Conservation (phyloP, 164 flowering plant species). For the Macadamia integrifolia region DNA sequence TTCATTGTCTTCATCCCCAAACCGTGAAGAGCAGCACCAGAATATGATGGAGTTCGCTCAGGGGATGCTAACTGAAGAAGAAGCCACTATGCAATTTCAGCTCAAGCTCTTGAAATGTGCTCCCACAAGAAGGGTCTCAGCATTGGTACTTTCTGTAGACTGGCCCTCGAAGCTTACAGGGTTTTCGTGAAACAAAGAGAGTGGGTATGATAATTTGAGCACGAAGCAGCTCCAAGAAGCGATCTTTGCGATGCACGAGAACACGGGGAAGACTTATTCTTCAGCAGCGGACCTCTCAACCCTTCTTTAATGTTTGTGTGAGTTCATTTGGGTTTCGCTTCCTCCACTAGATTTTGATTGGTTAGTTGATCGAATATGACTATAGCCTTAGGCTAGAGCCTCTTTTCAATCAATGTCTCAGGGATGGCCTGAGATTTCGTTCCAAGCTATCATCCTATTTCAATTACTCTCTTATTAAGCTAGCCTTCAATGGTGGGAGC, state of each 20-base stretch:
- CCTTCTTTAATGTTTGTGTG: slow-evolving; percentile 13
- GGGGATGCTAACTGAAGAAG: slow-evolving; percentile 31
- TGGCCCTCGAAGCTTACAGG: slow-evolving; percentile 55
- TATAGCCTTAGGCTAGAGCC: slow-evolving; percentile 29
- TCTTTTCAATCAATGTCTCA: slow-evolving; percentile 17
- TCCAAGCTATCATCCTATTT: slow-evolving; percentile 8
- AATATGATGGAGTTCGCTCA: slow-evolving; percentile 62
- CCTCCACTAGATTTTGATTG: no score
- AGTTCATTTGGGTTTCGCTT: background rate
- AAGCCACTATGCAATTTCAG: slow-evolving; percentile 17
- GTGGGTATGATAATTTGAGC: slow-evolving; percentile 34
- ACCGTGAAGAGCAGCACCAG: slow-evolving; percentile 10
- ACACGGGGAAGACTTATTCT: slow-evolving; percentile 77
- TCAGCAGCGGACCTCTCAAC: slow-evolving; percentile 64
- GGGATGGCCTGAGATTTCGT: slow-evolving; percentile 19
- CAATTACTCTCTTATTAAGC: slow-evolving; percentile 13
- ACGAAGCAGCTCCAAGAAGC: slow-evolving; percentile 51
- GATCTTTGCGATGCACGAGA: slow-evolving; percentile 67
- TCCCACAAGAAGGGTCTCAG: slow-evolving; percentile 24
- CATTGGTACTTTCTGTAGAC: slow-evolving; percentile 58
- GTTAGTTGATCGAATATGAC: slow-evolving; percentile 23
- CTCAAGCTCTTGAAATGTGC: slow-evolving; percentile 15
- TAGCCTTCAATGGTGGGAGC: slow-evolving; percentile 17
- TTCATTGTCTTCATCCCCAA: no score
- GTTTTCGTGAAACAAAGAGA: slow-evolving; percentile 19